Base-by-base conservation (phyloP, 805 yeast species). In the Candida corydali region DNA sequence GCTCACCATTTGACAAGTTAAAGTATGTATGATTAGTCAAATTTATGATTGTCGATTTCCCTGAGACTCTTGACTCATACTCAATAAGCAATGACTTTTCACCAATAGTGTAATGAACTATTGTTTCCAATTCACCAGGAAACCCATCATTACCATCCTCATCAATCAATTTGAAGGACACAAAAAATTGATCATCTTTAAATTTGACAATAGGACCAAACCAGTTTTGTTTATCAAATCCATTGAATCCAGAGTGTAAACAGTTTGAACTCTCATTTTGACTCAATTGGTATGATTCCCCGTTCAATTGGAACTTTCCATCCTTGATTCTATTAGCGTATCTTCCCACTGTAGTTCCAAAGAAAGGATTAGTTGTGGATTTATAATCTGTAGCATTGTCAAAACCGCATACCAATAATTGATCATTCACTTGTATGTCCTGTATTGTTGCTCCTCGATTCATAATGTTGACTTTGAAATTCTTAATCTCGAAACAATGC, bases 281-380 rank as follows among this genome's bases (percentile, higher is more conserved):
- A 15, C 68, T 62, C 37, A 79, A 54, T 16, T 59, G 49, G 48
- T 65, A 71, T 9, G 53, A 49, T 36, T 57, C 50, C 5, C 73
- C 76, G 24, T 63, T 60, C 16, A 78, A 41, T 10, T 43, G 35
- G 43, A 76, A 64, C 34, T 50, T 43, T 20, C 76, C 81, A 29
- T 61, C 59, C 8, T 57, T 48, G 34, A 80, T 70, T 40, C 86
- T 66, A 54, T 80, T 81, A 36, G 85, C 85, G 41, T 65, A 72
- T 30, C 86, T 66, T 19, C 87, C 87, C 26, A 79, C 70, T 14
- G 82, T 74, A 19, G 84, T 76, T 25, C 86, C 86, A 39, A 79
- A 67, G 51, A 63, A 77, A 14, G 78, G 76, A 48, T 74, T 70
- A 22, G 62, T 51, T 14, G 52, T 42, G 28, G 47, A 41, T 18